Evolutionary conservation across 768 basidiomycete species (phyloP), one percentile per base, ranked within the genome.

Genomic region (Hortiboletus campestris): DNA sequence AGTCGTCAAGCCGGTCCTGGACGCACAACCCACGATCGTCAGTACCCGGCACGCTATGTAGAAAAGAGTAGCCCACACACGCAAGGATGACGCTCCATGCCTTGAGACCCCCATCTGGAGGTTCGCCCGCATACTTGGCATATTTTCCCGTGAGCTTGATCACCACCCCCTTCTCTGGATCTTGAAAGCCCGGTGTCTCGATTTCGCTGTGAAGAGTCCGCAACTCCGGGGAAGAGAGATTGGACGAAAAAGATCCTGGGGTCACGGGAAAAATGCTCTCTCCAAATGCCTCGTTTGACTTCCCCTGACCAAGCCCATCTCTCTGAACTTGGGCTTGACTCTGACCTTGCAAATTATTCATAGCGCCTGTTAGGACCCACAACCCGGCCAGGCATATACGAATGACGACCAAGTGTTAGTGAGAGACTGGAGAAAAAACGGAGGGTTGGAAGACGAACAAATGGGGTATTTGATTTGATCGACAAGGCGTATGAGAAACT

Each of bases 81-180:
- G 47, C 69, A 47, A 71, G 10, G 5, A 72, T 55, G 29, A 72
- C 69, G 0, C 59, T 62, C 71, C 69, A 72, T 2, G 69, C 69
- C 25, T 68, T 70, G 22, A 67, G 19, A 12, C 69, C 69, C 2
- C 69, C 69, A 49, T 70, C 69, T 7, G 69, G 69, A 9, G 69
- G 39, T 4, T 58, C 71, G 22, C 56, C 61, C 3, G 49, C 54
- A 42, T 68, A 58, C 41, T 58, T 62, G 39, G 38, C 58, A 25
- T 61, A 67, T 36, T 59, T 67, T 6, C 48, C 59, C 0, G 53
- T 32, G 13, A 49, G 38, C 22, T 53, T 29, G 0, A 28, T 31
- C n/a, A 8, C 4, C n/a, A 8, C 4, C 17, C 16, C 31, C 6
- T 62, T 58, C 45, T 62, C 67, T 32, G 42, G 41, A 38, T 54